Evolutionary conservation across 768 basidiomycete genomes (phyloP).

Genomic region (Pleurotus ostreatus): DNA sequence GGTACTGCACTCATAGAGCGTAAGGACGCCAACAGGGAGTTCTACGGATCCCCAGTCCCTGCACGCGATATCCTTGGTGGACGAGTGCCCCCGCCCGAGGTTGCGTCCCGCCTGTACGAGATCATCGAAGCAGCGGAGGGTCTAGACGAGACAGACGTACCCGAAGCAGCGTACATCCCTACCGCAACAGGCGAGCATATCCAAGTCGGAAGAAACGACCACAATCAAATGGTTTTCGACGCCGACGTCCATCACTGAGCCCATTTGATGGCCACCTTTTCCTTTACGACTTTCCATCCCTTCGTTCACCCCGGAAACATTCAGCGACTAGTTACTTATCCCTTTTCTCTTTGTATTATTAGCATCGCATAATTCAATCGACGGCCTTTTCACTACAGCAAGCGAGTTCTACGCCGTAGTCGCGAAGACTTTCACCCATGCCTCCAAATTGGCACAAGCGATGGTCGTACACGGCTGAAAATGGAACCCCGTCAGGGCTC

Average conservation of each 20-base stretch:
- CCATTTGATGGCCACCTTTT: too few species aligned
- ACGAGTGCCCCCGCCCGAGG: slow-evolving; percentile 95
- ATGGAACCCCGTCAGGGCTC: too few species aligned
- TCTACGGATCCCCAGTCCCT: slow-evolving; percentile 89
- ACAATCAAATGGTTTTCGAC: slow-evolving; percentile 67
- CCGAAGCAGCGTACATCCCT: slow-evolving; percentile 78
- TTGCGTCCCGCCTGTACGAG: slow-evolving; percentile 88
- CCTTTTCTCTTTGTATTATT: too few species aligned
- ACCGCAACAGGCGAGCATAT: slow-evolving; percentile 57
- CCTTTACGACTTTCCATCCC: too few species aligned
- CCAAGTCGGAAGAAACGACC: slow-evolving; percentile 33
- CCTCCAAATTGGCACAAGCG: too few species aligned
- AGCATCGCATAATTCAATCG: too few species aligned
- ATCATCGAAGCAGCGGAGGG: slow-evolving; percentile 96
- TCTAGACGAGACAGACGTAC: slow-evolving; percentile 79
- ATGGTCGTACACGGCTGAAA: too few species aligned
- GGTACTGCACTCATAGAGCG: slow-evolving; percentile 93
- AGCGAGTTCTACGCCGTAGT: too few species aligned
- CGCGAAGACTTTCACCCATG: too few species aligned
- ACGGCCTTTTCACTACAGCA: too few species aligned
- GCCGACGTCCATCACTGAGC: slow-evolving; percentile 38
- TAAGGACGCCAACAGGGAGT: slow-evolving; percentile 94
- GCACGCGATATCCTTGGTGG: slow-evolving; percentile 90
- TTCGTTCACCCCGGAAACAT: too few species aligned
- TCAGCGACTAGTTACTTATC: too few species aligned